Evolutionary conservation across 305 asterid genomes (phyloP), one percentile per base, ranked within the genome.

Genomic region (Fraxinus velutina): DNA sequence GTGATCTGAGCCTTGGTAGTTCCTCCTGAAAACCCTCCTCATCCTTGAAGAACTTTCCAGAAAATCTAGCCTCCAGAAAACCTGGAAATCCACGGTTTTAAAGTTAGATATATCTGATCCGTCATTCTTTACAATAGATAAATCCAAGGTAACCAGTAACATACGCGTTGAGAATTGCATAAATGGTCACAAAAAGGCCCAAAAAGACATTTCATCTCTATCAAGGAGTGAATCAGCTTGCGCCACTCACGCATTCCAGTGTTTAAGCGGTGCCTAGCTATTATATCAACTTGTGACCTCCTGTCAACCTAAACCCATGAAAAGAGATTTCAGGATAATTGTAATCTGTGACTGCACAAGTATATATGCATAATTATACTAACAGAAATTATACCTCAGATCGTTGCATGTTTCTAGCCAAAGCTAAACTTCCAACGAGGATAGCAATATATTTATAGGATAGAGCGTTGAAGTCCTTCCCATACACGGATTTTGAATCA

Each of bases 161-260:
- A 73, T 92, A 94, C 99, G 81, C 87, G 96, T 79, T 86, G 90
- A 60, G 96, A 89, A 85, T 89, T 90, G 97, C 91, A 91, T 80
- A 96, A 84, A 81, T 86, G 88, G 62, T 87, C 85, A 84, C 96
- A 77, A 80, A 90, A 92, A 47, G 98, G 98, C 73, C 97, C 99
- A 89, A 96, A 93, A 81, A 94, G 98, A 83, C 98, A 91, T 84
- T 88, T 89, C 91, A 89, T 88, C 89, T 96, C 98, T 79, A 93
- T 88, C 92, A 96, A 90, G 90, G 93, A 91, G 87, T 84, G 98
- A 83, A 96, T 89, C 79, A 96, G 95, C 87, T 94, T 96, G 88
- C 97, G 95, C 99, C 99, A 96, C 92, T 89, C 98, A 85, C 97
- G 98, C 79, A 89, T 92, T 87, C 99, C 99, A 34, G 92, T 92